Conservation (phyloP, 2,329 filamentous ascomycete genomes). For the Monosporascus sp. region DNA sequence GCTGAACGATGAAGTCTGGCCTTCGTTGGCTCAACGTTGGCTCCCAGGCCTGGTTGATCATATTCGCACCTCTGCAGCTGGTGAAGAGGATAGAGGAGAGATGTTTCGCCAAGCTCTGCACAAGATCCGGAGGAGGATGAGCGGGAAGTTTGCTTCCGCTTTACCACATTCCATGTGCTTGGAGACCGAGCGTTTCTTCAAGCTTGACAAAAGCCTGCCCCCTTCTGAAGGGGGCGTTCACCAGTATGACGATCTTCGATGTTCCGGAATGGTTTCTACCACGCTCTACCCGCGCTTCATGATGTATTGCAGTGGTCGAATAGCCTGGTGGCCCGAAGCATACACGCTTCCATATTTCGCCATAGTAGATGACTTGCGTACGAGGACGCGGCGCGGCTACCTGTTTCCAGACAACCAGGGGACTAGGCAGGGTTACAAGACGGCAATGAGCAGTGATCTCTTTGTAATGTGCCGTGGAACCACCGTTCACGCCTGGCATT, state of each 20-base stretch:
- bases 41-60: constrained; percentile 20
- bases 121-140: constrained; percentile 14
- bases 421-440: constrained; percentile 20
- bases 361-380: constrained; percentile 26
- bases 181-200: constrained; percentile 20
- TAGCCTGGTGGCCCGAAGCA: constrained; percentile 27
- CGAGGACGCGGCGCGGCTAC: constrained; percentile 21
- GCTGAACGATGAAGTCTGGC: constrained; percentile 26
- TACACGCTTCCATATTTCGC: constrained; percentile 24
- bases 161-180: constrained; percentile 22
- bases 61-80: constrained; percentile 11
- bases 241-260: constrained; percentile 16
- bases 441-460: constrained; percentile 23
- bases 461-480: constrained; percentile 22
- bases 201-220: constrained; percentile 18
- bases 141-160: constrained; percentile 20
- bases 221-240: constrained; percentile 23
- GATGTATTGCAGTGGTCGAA: constrained; percentile 23
- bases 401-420: constrained; percentile 18
- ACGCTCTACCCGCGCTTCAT: constrained; percentile 20
- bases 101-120: constrained; percentile 17
- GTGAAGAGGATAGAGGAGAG: constrained; percentile 11
- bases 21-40: constrained; percentile 21
- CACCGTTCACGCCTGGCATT: constrained; percentile 25
- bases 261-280: constrained; percentile 12